phyloP scores from a whole-genome alignment of 169 alveolate genomes.

The Babesia microti region DNA sequence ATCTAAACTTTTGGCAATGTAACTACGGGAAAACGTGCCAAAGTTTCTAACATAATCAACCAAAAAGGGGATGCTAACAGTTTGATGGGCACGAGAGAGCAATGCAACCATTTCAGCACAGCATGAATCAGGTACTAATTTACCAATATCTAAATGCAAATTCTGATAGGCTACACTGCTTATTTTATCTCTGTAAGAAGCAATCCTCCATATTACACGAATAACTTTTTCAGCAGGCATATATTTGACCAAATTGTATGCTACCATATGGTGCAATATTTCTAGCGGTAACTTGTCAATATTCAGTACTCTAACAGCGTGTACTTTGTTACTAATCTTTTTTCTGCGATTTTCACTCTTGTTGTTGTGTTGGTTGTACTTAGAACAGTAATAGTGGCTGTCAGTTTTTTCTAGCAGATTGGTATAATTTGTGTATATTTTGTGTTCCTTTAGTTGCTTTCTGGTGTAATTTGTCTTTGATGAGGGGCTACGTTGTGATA shows the following conservation, averaged over 20 bases:
- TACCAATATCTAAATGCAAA: constrained; percentile 42
- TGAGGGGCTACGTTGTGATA: constrained; percentile 29
- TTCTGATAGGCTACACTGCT: constrained; percentile 55
- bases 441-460: constrained; percentile 16
- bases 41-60: constrained; percentile 61
- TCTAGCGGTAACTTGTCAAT: constrained; percentile 52
- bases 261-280: constrained; percentile 50
- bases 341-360: constrained; percentile 19
- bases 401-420: too few species aligned
- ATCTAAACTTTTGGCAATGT: constrained; percentile 52
- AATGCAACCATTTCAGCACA: constrained; percentile 61
- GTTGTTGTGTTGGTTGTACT: constrained; percentile 4
- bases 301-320: constrained; percentile 46
- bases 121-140: constrained; percentile 28
- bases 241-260: constrained; percentile 55
- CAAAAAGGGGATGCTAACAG: constrained; percentile 61
- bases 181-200: constrained; percentile 52
- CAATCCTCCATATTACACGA: constrained; percentile 50
- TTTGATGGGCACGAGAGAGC: constrained; percentile 56
- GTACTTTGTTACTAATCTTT: constrained; percentile 16
- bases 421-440: constrained; percentile 2
- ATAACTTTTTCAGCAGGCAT: constrained; percentile 59
- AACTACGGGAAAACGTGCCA: constrained; percentile 60
- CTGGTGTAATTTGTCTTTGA: neutral
- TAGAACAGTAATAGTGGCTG: too few species aligned